Conservation (phyloP, 2,329 filamentous ascomycete genomes). For the Ampelomyces quisqualis region DNA sequence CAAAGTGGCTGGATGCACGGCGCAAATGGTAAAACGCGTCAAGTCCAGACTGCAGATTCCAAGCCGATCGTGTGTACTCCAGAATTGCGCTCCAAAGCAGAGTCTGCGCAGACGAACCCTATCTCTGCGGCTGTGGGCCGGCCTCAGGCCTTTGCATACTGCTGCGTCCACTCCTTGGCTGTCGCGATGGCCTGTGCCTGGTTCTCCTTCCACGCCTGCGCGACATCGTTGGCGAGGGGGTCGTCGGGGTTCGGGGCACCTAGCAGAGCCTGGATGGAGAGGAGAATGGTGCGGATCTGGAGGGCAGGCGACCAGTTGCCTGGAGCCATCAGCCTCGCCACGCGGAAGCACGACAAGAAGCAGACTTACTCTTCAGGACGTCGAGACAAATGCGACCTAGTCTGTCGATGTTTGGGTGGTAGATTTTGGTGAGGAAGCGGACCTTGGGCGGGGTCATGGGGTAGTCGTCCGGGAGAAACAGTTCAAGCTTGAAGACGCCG, state of each 20-base stretch:
- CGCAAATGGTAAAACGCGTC: background rate
- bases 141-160: constrained; percentile 62
- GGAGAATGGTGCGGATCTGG: constrained; percentile 96
- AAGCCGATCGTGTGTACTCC: background rate
- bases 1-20: constrained; percentile 1
- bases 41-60: constrained; percentile 1
- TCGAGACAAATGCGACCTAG: constrained; percentile 95
- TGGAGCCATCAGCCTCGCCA: constrained; percentile 42
- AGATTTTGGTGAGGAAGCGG: constrained; percentile 97
- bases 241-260: constrained; percentile 97
- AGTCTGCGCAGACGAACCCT: background rate
- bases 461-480: constrained; percentile 97
- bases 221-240: constrained; percentile 95
- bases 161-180: constrained; percentile 86
- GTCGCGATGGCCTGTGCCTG: constrained; percentile 90
- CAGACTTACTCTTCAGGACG: constrained; percentile 82
- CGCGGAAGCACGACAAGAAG: background rate
- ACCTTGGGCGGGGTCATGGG: constrained; percentile 99
- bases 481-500: constrained; percentile 93
- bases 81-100: background rate
- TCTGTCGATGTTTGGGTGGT: constrained; percentile 98
- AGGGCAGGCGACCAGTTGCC: constrained; percentile 98
- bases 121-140: background rate
- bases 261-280: constrained; percentile 94
- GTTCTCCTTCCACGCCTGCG: constrained; percentile 97